phyloP scores from a whole-genome alignment of 306 rosid genomes.

The Benincasa hispida region DNA sequence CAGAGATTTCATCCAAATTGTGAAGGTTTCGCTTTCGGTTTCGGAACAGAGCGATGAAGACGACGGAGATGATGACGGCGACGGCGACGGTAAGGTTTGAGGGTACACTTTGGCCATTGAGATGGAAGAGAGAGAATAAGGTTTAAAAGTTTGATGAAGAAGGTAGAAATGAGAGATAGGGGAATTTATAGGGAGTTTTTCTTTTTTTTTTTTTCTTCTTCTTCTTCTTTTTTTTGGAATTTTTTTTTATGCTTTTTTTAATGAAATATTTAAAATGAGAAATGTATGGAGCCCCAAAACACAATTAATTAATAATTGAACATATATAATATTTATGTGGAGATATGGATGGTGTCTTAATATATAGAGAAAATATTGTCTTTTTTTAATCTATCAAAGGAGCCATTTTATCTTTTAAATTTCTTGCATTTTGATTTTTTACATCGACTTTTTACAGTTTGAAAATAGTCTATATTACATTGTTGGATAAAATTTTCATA shows the following conservation, averaged over 20 bases:
- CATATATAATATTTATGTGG: background rate
- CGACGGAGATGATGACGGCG: conserved; percentile 7
- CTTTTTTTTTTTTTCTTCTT: background rate
- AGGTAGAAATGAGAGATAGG: background rate
- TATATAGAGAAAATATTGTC: background rate
- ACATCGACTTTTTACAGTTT: too few relatives aligned
- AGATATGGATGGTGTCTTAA: background rate
- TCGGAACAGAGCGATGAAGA: background rate
- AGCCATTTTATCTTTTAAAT: too few relatives aligned
- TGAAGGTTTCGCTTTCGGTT: conserved; percentile 53
- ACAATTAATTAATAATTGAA: background rate
- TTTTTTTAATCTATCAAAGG: background rate
- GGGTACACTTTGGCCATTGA: conserved; percentile 30
- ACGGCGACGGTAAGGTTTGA: background rate
- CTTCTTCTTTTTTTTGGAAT: too few relatives aligned
- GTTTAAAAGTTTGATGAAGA: background rate
- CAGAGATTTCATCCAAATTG: conserved; percentile 92
- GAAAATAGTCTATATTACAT: too few relatives aligned
- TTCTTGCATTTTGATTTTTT: too few relatives aligned
- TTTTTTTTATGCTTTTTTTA: background rate
- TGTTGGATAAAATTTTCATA: too few relatives aligned
- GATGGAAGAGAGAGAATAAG: background rate
- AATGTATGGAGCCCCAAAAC: background rate
- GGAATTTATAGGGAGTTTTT: background rate
- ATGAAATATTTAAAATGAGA: background rate